phyloP scores from a whole-genome alignment of 305 asterid species.

The Euphrasia arctica region DNA sequence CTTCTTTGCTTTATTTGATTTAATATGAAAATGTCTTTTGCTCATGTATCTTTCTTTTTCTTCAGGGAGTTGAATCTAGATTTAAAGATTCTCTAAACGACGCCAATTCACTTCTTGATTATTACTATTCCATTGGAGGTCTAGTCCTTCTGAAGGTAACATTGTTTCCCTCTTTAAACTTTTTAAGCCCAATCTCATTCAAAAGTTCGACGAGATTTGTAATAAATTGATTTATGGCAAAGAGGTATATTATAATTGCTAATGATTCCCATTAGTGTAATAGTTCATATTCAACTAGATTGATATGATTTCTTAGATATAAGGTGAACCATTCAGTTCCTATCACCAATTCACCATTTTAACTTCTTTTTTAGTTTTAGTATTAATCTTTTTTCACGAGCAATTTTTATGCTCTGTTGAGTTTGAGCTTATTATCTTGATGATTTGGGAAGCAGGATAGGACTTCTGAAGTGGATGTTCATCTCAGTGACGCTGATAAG shows the following conservation, averaged over 20 bases:
- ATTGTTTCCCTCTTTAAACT: too few species aligned
- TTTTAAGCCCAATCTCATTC: neutral
- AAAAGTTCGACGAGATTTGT: too few species aligned
- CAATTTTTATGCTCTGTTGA: neutral
- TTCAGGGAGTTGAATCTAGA: conserved; percentile 60
- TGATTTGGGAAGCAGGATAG: conserved; percentile 57
- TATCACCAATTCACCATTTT: neutral
- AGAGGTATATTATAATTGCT: neutral
- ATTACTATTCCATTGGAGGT: conserved; percentile 1
- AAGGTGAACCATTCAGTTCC: conserved; percentile 7
- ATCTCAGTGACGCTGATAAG: conserved; percentile 63
- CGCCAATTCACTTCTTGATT: conserved; percentile 49
- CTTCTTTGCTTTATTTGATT: neutral
- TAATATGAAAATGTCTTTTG: neutral
- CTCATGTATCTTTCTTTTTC: conserved; percentile 23
- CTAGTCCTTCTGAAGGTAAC: conserved; percentile 1
- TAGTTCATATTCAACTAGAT: conserved; percentile 3
- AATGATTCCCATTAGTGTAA: neutral
- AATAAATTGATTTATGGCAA: neutral
- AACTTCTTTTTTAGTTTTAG: neutral
- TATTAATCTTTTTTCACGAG: neutral
- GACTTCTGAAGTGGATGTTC: conserved; percentile 58
- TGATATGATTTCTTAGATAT: conserved; percentile 10
- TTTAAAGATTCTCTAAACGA: conserved; percentile 48
- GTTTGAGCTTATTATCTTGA: conserved; percentile 14